Percentiles rank a stretch among this genome's conserved stretches.
Conservation (phyloP, 192 early-diverging fungal genomes). For the Coemansia sp. region DNA sequence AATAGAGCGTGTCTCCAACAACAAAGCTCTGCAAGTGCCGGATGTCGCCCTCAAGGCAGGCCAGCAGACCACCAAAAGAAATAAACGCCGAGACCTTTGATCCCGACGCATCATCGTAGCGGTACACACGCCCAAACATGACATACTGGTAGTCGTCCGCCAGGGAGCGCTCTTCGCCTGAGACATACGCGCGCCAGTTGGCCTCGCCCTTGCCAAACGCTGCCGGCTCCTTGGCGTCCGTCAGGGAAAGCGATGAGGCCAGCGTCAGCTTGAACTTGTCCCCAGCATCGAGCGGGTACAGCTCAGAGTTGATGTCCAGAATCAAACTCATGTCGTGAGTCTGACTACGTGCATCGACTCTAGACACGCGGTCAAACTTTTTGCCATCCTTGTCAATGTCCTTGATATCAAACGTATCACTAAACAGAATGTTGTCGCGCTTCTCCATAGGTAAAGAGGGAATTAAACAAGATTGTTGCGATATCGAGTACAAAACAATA, state of each 20-base stretch:
- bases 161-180: slow-evolving; percentile 62
- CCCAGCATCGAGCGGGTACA: slow-evolving; percentile 80
- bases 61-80: slow-evolving; percentile 88
- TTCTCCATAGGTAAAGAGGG: slow-evolving; percentile 47
- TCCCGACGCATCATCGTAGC: slow-evolving; percentile 79
- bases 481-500: background rate
- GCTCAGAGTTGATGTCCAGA: slow-evolving; percentile 92
- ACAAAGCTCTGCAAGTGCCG: slow-evolving; percentile 75
- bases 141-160: slow-evolving; percentile 98
- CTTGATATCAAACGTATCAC: slow-evolving; percentile 83
- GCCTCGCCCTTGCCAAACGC: slow-evolving; percentile 51
- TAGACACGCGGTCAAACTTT: slow-evolving; percentile 92
- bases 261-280: slow-evolving; percentile 84
- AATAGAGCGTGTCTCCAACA: slow-evolving; percentile 86
- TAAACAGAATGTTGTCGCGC: slow-evolving; percentile 79
- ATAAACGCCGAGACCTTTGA: slow-evolving; percentile 74
- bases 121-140: slow-evolving; percentile 96
- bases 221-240: slow-evolving; percentile 28
- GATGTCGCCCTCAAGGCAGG: slow-evolving; percentile 83
- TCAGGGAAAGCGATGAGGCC: slow-evolving; percentile 70
- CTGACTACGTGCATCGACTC: slow-evolving; percentile 76
- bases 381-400: slow-evolving; percentile 87
- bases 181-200: slow-evolving; percentile 51
- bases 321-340: slow-evolving; percentile 85
- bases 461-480: background rate